Base-by-base conservation (phyloP, 345 rosid genomes). In the Eucalyptus lansdowneana region DNA sequence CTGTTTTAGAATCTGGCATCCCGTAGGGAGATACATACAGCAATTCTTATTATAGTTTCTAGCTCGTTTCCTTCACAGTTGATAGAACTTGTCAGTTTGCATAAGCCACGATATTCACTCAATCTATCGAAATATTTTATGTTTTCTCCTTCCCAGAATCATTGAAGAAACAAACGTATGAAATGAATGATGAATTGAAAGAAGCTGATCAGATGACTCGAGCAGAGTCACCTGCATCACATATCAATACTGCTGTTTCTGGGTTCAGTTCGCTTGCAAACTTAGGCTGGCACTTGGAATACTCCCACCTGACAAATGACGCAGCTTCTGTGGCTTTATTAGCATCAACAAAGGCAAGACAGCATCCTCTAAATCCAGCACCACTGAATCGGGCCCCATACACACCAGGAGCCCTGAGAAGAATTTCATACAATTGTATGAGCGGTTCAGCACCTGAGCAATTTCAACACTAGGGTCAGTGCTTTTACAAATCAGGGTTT, bases 361-460 rank as follows among this genome's bases (percentile, higher is more conserved):
- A 97, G 90, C 99, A 97, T 72, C 98, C 99, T 91, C 99, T 92
- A 87, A 97, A 97, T 67, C 99, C 98, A 16, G 99, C 99, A 50
- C 99, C 99, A 88, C 99, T 96, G 92, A 97, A 97, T 45, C 99
- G 95, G 4, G 97, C 96, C 42, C 99, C 99, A 21, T 91, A 93
- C 60, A 97, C 96, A 5, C 99, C 99, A 4, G 98, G 99, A 25
- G 98, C 96, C 88, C 90, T 89, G 91, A 91, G 91, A 49, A 98
- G 96, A 80, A 96, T 96, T 93, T 92, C 91, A 88, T 95, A 96
- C 56, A 97, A 94, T 91, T 96, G 95, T 90, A 94, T 96, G 92
- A 98, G 86, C 80, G 98, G 97, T 93, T 96, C 96, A 21, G 94
- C 95, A 91, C 98, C 98, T 97, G 89, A 67, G 90, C 89, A 69